phyloP scores from a whole-genome alignment of 805 yeast genomes.

The Zygoascus bituminiphila region DNA sequence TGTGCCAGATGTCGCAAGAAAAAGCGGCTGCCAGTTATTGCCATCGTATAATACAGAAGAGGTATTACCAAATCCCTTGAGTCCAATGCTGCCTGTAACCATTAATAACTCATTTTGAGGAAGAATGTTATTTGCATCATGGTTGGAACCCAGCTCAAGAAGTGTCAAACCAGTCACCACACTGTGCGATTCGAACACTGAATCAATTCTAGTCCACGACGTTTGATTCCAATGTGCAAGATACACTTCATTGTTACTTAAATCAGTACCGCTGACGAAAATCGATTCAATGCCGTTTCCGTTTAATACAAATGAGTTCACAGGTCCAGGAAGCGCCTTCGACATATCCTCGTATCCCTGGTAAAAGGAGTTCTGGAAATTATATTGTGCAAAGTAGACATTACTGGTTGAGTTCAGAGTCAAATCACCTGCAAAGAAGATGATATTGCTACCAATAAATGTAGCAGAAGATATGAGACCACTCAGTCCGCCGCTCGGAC shows the following conservation, averaged over 20 bases:
- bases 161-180: slow-evolving; percentile 41
- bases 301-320: slow-evolving; percentile 27
- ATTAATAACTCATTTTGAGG: slow-evolving; percentile 43
- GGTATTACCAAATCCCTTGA: slow-evolving; percentile 45
- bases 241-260: slow-evolving; percentile 26
- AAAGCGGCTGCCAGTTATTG: slow-evolving; percentile 54
- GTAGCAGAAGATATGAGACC: slow-evolving; percentile 52
- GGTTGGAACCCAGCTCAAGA: slow-evolving; percentile 28
- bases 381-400: slow-evolving; percentile 44
- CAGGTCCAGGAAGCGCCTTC: slow-evolving; percentile 21
- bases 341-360: slow-evolving; percentile 15
- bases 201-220: slow-evolving; percentile 40
- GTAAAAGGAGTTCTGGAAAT: slow-evolving; percentile 37
- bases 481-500: slow-evolving; percentile 30
- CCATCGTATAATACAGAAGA: slow-evolving; percentile 64
- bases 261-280: slow-evolving; percentile 33
- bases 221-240: slow-evolving; percentile 40
- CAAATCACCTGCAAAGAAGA: slow-evolving; percentile 51
- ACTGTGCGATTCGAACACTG: slow-evolving; percentile 27
- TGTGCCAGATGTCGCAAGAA: slow-evolving; percentile 29
- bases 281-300: slow-evolving; percentile 36
- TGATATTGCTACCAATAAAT: slow-evolving; percentile 34
- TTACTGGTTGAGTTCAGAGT: slow-evolving; percentile 29
- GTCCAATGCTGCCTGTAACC: slow-evolving; percentile 48
- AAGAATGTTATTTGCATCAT: slow-evolving; percentile 28